Percentiles rank a stretch among this genome's conserved stretches.
Evolutionary conservation across 2,329 filamentous ascomycete genomes (phyloP).

Genomic region (Capronia americana): DNA sequence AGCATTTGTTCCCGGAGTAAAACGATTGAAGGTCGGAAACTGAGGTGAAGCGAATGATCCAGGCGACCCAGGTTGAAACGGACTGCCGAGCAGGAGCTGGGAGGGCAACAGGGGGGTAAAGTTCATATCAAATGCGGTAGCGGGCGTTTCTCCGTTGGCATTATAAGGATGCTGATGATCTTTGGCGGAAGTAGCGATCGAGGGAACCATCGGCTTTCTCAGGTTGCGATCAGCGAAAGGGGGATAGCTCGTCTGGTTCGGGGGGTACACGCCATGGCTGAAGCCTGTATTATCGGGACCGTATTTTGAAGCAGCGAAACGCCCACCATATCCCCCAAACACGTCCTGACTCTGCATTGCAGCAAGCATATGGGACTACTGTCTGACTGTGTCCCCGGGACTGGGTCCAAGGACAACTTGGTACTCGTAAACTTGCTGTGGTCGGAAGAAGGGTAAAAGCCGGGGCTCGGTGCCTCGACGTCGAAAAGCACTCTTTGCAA

Average conservation of each 20-base stretch:
- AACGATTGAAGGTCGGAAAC: constrained; percentile 82
- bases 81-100: constrained; percentile 90
- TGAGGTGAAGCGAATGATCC: constrained; percentile 88
- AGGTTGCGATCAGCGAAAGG: constrained; percentile 88
- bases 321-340: constrained; percentile 35
- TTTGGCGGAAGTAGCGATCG: constrained; percentile 85
- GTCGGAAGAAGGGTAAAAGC: background rate
- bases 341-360: constrained; percentile 83
- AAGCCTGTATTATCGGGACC: constrained; percentile 79
- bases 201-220: constrained; percentile 81
- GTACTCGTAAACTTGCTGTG: constrained; percentile 2
- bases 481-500: constrained; percentile 11
- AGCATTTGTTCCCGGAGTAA: constrained; percentile 66
- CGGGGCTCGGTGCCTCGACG: constrained; percentile 1
- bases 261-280: constrained; percentile 89
- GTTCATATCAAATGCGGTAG: constrained; percentile 94
- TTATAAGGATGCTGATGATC: constrained; percentile 60
- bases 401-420: constrained; percentile 32
- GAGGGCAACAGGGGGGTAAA: constrained; percentile 96
- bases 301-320: constrained; percentile 61
- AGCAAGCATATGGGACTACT: constrained; percentile 59
- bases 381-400: constrained; percentile 29
- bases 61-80: constrained; percentile 93
- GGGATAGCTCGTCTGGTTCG: constrained; percentile 72
- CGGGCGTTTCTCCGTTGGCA: constrained; percentile 77